Evolutionary conservation across 768 basidiomycete genomes (phyloP), one percentile per base, ranked within the genome.

Genomic region (Cyclocybe cylindracea): DNA sequence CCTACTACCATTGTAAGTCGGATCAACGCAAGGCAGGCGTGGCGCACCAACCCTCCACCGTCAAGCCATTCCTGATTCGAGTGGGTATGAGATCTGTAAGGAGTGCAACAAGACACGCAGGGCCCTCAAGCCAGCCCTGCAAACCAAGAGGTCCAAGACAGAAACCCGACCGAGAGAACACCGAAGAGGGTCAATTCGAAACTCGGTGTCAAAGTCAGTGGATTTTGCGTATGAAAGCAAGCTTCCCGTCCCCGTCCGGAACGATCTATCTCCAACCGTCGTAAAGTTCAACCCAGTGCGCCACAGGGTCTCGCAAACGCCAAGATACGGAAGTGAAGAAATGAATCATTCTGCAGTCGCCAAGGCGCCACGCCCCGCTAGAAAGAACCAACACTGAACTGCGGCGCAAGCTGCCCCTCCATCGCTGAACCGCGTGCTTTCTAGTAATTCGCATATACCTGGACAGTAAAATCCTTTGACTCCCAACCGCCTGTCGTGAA

Each of bases 221-320:
- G 81, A 89, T 69, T 89, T 85, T 74, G 85, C 81, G 11, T 86
- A 83, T 69, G 85, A 87, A 66, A 84, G 76, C 68, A 82, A 70
- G 24, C 14, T 14, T 32, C 69, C 88, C 41, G 85, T 86, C 1
- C 82, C 84, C 7, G 76, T 89, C 37, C 71, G n/a, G 70, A 31
- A 74, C 84, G 2, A 78, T 81, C 19, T 76, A 72, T 13, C 74
- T 74, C 14, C 69, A 69, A 50, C 74, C 73, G n/a, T 1, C 75
- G 77, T 16, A 83, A 81, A 61, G 66, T 78, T 14, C 82, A 78
- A 56, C 79, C 79, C 13, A 64, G 60, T 48, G 40, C 51, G 59
- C 68, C 46, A 53, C 68, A 52, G 61, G 66, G 64, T 11, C 62
- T 71, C n/a, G n/a, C 42, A 78, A 76, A 51, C 77, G 79, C 44